Percentiles rank a stretch among this genome's conserved stretches.
phyloP scores from a whole-genome alignment of 1,284 basidiomycete species.

The Irpex rosettiformis region DNA sequence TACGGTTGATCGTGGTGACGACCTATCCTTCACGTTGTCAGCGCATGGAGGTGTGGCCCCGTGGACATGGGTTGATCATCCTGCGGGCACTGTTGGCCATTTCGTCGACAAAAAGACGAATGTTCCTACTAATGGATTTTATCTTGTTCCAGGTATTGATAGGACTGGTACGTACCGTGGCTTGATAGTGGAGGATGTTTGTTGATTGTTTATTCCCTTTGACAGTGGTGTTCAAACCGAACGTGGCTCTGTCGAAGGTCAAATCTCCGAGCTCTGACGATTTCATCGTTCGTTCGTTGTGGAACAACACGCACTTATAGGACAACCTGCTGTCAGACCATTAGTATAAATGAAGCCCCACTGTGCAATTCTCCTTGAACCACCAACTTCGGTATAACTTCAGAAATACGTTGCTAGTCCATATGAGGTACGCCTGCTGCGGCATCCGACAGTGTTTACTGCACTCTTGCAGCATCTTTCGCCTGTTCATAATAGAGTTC shows the following conservation, averaged over 20 bases:
- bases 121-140: slow-evolving; percentile 48
- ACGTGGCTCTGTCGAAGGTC: slow-evolving; percentile 35
- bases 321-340: not conserved
- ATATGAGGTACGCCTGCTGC: too few species aligned
- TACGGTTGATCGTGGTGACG: slow-evolving; percentile 26
- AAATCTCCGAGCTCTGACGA: slow-evolving; percentile 36
- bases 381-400: too few species aligned
- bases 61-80: slow-evolving; percentile 61
- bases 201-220: not conserved
- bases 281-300: slow-evolving; percentile 52
- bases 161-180: slow-evolving; percentile 39
- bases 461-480: too few species aligned
- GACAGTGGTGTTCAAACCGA: slow-evolving; percentile 44
- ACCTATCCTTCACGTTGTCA: slow-evolving; percentile 49
- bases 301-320: slow-evolving; percentile 49
- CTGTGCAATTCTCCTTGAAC: too few species aligned
- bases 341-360: not conserved
- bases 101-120: slow-evolving; percentile 44
- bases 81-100: slow-evolving; percentile 47
- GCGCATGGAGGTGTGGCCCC: slow-evolving; percentile 50
- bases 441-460: too few species aligned
- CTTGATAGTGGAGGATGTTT: not conserved
- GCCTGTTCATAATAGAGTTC: too few species aligned
- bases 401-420: too few species aligned
- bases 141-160: slow-evolving; percentile 47